Evolutionary conservation across 2,329 filamentous ascomycete genomes (phyloP).

Genomic region (Ceratocystis huliohia): DNA sequence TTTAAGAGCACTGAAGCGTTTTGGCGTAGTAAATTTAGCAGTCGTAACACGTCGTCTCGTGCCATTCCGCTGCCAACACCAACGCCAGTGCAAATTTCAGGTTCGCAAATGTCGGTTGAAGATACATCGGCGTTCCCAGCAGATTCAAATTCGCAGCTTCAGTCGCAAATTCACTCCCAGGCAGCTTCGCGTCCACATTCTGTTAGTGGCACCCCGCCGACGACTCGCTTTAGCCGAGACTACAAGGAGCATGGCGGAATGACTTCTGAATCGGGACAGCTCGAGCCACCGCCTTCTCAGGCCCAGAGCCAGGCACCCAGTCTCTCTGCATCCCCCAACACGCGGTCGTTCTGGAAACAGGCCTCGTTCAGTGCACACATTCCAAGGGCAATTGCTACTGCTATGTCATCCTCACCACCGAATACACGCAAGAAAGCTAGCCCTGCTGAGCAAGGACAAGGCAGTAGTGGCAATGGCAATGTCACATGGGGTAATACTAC

Average conservation of each 20-base stretch:
- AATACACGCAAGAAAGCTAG: slow-evolving; percentile 41
- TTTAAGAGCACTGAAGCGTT: slow-evolving; percentile 46
- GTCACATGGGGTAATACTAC: slow-evolving; percentile 40
- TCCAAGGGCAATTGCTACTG: slow-evolving; percentile 23
- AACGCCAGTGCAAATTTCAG: slow-evolving; percentile 42
- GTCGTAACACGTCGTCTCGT: slow-evolving; percentile 37
- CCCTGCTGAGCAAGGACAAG: slow-evolving; percentile 47
- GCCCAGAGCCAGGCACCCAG: slow-evolving; percentile 26
- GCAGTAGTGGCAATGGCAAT: slow-evolving; percentile 25
- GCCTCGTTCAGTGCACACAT: slow-evolving; percentile 42
- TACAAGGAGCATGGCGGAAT: slow-evolving; percentile 23
- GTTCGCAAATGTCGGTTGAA: slow-evolving; percentile 46
- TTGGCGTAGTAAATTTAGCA: slow-evolving; percentile 41
- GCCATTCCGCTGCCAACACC: slow-evolving; percentile 46
- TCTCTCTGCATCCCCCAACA: slow-evolving; percentile 48
- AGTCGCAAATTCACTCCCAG: slow-evolving; percentile 17
- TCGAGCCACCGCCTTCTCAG: slow-evolving; percentile 31
- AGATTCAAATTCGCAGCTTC: slow-evolving; percentile 39
- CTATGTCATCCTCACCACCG: slow-evolving; percentile 34
- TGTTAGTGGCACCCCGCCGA: slow-evolving; percentile 45
- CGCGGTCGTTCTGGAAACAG: slow-evolving; percentile 37
- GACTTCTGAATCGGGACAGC: slow-evolving; percentile 30
- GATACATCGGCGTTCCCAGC: slow-evolving; percentile 26
- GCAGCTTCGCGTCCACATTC: slow-evolving; percentile 13
- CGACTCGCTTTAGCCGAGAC: slow-evolving; percentile 34